These are phyloP conservation scores for Xylariaceae sp. DNA, from an alignment of 2,329 filamentous ascomycete species.

Conservation along the genomic window DNA sequence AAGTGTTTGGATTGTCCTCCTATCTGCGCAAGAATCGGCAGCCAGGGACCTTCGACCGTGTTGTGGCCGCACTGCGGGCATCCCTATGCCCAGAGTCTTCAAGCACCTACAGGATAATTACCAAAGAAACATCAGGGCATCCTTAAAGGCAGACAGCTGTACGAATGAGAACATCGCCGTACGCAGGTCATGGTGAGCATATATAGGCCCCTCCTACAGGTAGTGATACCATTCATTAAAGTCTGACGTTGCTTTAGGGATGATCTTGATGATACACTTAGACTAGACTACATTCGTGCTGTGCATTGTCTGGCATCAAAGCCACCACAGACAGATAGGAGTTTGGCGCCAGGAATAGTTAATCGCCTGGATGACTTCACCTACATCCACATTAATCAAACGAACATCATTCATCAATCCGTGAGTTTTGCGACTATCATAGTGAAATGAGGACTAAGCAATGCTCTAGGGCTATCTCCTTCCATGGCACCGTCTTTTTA, in stretches of 20 bases:
- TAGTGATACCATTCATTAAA: background rate
- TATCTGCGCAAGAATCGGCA: constrained; percentile 4
- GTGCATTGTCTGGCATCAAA: constrained; percentile 24
- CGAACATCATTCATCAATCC: constrained; percentile 28
- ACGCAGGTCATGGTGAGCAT: constrained; percentile 26
- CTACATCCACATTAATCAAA: constrained; percentile 29
- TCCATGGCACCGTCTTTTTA: constrained; percentile 27
- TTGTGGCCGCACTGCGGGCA: constrained; percentile 1
- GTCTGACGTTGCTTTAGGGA: constrained; percentile 16
- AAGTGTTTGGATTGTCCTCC: constrained; percentile 7
- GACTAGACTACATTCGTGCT: constrained; percentile 24
- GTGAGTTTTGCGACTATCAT: background rate
- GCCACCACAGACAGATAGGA: constrained; percentile 17
- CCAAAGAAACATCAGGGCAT: constrained; percentile 19
- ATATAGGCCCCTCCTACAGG: background rate
- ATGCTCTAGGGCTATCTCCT: constrained; percentile 25
- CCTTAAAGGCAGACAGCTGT: constrained; percentile 10
- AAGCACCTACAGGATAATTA: constrained; percentile 18
- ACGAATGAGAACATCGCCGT: constrained; percentile 16
- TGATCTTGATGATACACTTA: constrained; percentile 14
- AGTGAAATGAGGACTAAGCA: background rate
- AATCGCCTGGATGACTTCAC: constrained; percentile 29
- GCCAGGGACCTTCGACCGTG: constrained; percentile 7
- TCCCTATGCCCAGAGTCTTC: constrained; percentile 22
- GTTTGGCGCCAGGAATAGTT: constrained; percentile 16